Evolutionary conservation across 2,329 filamentous ascomycete species (phyloP).

Genomic region (Pseudogymnoascus sp.): DNA sequence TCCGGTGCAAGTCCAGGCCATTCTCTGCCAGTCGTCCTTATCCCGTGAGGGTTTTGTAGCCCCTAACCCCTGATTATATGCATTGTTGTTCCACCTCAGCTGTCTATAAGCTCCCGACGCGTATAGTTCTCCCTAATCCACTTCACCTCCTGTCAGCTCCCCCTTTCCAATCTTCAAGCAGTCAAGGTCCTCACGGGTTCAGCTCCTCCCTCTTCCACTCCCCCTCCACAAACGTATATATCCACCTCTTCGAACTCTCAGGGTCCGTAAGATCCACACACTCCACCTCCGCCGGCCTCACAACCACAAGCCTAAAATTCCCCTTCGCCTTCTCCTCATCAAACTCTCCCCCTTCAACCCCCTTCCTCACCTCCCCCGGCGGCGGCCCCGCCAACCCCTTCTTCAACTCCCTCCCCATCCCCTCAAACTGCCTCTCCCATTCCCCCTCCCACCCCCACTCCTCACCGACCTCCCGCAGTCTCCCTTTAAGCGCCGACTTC

Average conservation of each 20-base stretch:
- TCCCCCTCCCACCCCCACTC: slow-evolving; percentile 22
- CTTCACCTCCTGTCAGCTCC: slow-evolving; percentile 2
- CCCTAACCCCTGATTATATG: not conserved
- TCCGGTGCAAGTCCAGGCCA: not conserved
- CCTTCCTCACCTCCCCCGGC: slow-evolving; percentile 40
- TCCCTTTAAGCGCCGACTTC: slow-evolving; percentile 47
- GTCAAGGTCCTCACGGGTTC: slow-evolving; percentile 22
- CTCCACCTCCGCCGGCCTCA: slow-evolving; percentile 65
- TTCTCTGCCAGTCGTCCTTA: not conserved
- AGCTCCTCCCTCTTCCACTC: slow-evolving; percentile 39
- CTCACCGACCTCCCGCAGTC: slow-evolving; percentile 51
- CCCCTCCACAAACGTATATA: slow-evolving; percentile 48
- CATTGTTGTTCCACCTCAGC: not conserved
- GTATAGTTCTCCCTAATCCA: not conserved
- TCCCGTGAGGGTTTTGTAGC: not conserved
- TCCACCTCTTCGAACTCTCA: slow-evolving; percentile 45
- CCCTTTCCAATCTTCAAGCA: slow-evolving; percentile 2
- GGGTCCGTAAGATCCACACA: slow-evolving; percentile 50
- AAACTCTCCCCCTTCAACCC: slow-evolving; percentile 21
- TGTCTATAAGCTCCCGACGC: not conserved
- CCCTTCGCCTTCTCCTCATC: slow-evolving; percentile 54
- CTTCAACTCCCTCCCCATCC: slow-evolving; percentile 19
- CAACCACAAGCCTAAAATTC: slow-evolving; percentile 75
- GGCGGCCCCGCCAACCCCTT: slow-evolving; percentile 72
- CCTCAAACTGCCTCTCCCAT: slow-evolving; percentile 23